phyloP scores from a whole-genome alignment of 805 yeast species.

The Candida jianshihensis region DNA sequence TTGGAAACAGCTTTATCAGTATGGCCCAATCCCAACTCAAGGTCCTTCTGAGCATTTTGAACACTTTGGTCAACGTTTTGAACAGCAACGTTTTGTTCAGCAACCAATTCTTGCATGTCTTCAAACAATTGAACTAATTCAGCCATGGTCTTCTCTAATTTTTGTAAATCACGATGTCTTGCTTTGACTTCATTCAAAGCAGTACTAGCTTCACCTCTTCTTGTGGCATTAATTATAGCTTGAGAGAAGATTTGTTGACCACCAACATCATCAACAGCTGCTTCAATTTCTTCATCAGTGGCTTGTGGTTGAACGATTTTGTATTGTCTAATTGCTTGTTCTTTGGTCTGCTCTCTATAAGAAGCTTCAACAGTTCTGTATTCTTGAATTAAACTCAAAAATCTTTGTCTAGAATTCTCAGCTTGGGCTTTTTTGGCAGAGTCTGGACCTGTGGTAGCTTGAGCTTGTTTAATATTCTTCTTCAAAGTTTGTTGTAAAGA shows the following conservation, averaged over 20 bases:
- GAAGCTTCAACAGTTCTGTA: constrained; percentile 82
- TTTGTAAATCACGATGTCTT: constrained; percentile 90
- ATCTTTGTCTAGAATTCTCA: constrained; percentile 77
- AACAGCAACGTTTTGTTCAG: constrained; percentile 88
- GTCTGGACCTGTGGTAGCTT: constrained; percentile 63
- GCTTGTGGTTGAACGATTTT: constrained; percentile 84
- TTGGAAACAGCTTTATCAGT: constrained; percentile 82
- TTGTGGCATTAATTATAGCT: constrained; percentile 78
- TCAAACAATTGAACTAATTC: constrained; percentile 91
- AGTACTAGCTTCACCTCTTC: constrained; percentile 92
- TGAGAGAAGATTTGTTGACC: constrained; percentile 92
- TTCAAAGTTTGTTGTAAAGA: constrained; percentile 72
- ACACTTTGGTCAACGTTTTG: constrained; percentile 79
- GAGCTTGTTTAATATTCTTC: constrained; percentile 68
- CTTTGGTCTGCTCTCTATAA: constrained; percentile 75
- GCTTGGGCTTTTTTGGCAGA: constrained; percentile 84
- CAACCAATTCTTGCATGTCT: constrained; percentile 94
- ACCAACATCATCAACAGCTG: constrained; percentile 77
- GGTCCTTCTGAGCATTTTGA: constrained; percentile 76
- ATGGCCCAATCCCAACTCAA: constrained; percentile 92
- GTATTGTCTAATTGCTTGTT: constrained; percentile 89
- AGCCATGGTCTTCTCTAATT: constrained; percentile 91
- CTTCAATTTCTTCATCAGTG: constrained; percentile 73
- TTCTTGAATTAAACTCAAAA: constrained; percentile 79
- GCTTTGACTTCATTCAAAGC: constrained; percentile 94